Evolutionary conservation across 2,329 filamentous ascomycete genomes (phyloP).

Genomic region (Claviceps cyperi): DNA sequence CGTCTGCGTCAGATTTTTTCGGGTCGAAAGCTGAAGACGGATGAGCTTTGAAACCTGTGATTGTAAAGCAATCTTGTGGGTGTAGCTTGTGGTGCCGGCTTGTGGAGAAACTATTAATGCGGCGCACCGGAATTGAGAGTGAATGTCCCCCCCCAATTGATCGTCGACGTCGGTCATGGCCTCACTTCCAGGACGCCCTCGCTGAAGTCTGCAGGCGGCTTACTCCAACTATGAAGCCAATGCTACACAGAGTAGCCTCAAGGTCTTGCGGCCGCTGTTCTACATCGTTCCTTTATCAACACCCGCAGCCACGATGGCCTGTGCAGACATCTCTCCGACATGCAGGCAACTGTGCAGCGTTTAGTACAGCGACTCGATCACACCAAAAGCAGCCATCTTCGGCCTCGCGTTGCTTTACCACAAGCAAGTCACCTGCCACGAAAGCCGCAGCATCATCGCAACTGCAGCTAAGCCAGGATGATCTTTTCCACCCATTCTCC

Average conservation of each 20-base stretch:
- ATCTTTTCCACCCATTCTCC: constrained; percentile 88
- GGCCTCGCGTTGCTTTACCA: constrained; percentile 17
- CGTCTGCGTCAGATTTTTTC: constrained; percentile 6
- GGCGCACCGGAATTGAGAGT: constrained; percentile 13
- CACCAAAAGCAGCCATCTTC: constrained; percentile 6
- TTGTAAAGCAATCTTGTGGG: constrained; percentile 1
- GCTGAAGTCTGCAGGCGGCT: neutral
- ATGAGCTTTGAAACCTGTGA: constrained; percentile 20
- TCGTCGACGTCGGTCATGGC: neutral
- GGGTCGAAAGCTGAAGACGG: constrained; percentile 7
- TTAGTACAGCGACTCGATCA: constrained; percentile 8
- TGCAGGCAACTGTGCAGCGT: constrained; percentile 12
- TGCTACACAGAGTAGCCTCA: constrained; percentile 24
- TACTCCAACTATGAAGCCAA: constrained; percentile 22
- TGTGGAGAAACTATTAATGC: constrained; percentile 24
- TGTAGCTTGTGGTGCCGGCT: constrained; percentile 8
- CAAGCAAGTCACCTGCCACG: constrained; percentile 12
- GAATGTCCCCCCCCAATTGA: constrained; percentile 10
- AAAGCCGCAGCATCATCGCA: constrained; percentile 16
- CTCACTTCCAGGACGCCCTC: neutral
- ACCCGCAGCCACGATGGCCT: constrained; percentile 12
- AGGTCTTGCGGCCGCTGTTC: constrained; percentile 27
- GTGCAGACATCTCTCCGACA: constrained; percentile 14
- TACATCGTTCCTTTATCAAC: constrained; percentile 16
- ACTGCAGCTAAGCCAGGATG: constrained; percentile 46